phyloP scores from a whole-genome alignment of 2,329 filamentous ascomycete species.

The Colletotrichum liriopes region DNA sequence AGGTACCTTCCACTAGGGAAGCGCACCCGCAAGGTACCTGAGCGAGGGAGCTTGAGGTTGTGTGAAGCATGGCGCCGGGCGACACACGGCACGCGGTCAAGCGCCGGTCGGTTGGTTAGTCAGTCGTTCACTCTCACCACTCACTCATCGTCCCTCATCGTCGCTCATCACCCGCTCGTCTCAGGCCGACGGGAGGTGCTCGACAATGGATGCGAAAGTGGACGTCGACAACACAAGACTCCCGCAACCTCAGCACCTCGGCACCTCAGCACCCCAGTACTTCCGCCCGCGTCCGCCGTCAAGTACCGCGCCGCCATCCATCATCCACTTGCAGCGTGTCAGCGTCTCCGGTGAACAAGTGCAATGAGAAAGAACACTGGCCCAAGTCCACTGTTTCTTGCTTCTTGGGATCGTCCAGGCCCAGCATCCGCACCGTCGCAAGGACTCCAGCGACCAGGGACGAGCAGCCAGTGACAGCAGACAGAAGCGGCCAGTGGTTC shows the following conservation, averaged over 20 bases:
- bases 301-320: not conserved
- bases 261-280: not conserved
- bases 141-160: no score
- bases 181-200: no score
- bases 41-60: not conserved
- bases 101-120: no score
- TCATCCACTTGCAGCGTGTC: slow-evolving; percentile 7
- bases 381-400: not conserved
- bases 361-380: not conserved
- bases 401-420: not conserved
- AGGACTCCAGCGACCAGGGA: slow-evolving; percentile 7
- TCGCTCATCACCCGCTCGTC: no score
- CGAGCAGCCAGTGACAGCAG: slow-evolving; percentile 17
- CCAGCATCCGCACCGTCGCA: not conserved
- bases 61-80: no score
- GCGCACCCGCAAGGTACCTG: not conserved
- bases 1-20: not conserved
- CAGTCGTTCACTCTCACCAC: no score
- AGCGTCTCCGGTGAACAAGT: not conserved
- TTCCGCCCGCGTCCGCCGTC: not conserved
- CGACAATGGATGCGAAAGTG: not conserved
- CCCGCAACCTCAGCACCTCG: not conserved
- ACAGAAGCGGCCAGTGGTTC: not conserved
- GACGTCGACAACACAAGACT: not conserved
- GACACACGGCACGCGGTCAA: no score